These are phyloP conservation scores for Xylaria acuta DNA, from an alignment of 495 filamentous ascomycete species.

Conservation along the genomic window DNA sequence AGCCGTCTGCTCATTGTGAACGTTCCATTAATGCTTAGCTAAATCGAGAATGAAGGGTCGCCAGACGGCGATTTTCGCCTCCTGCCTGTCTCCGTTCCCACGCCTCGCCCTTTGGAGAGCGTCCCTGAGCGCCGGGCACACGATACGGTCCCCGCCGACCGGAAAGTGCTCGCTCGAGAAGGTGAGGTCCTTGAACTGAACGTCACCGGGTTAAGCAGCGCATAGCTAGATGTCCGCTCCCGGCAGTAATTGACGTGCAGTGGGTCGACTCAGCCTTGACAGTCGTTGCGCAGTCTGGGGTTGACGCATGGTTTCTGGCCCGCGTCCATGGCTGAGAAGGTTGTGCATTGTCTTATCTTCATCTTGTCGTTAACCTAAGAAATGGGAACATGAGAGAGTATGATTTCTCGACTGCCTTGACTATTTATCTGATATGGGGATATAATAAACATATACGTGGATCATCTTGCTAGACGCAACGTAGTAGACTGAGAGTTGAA, in stretches of 20 bases:
- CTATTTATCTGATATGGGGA: not conserved
- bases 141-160: not conserved
- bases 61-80: conserved; percentile 3
- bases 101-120: not conserved
- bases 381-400: not conserved
- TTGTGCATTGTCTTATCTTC: not conserved
- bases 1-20: not conserved
- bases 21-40: not conserved
- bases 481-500: not conserved
- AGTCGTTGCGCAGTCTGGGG: not conserved
- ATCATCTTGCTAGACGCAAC: not conserved
- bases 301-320: not conserved
- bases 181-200: not conserved
- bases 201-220: not conserved
- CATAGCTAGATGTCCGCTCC: not conserved
- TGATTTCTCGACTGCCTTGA: not conserved
- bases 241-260: conserved; percentile 1
- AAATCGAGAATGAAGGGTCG: not conserved
- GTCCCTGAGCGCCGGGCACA: not conserved
- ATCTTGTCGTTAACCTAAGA: not conserved
- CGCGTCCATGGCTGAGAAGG: not conserved
- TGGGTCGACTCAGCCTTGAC: not conserved
- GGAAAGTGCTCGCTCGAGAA: not conserved
- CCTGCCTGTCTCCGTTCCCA: not conserved
- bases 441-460: not conserved